phyloP scores from a whole-genome alignment of 495 filamentous ascomycete species.

The Penicillium odoratum region DNA sequence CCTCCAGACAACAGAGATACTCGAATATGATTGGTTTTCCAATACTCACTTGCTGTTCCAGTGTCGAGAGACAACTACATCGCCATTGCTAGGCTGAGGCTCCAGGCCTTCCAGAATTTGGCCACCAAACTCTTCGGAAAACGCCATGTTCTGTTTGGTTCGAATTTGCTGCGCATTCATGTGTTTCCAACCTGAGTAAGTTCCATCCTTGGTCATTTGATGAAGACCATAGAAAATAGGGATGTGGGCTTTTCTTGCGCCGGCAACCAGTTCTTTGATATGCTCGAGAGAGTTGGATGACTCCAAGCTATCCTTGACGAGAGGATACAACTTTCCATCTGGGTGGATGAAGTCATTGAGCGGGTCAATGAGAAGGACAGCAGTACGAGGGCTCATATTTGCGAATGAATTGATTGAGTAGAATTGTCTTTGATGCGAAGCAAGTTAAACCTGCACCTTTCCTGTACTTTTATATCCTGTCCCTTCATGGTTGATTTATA shows the following conservation, averaged over 20 bases:
- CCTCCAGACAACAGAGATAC: background rate
- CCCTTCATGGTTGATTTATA: background rate
- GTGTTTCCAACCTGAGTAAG: constrained; percentile 1
- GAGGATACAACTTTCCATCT: constrained; percentile 5
- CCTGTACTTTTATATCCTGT: background rate
- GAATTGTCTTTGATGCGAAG: too few relatives aligned
- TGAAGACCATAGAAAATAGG: constrained; percentile 7
- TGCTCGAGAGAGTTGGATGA: background rate
- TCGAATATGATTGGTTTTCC: background rate
- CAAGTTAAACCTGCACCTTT: too few relatives aligned
- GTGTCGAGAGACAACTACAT: constrained; percentile 14
- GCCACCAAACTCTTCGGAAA: background rate
- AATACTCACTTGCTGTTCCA: constrained; percentile 12
- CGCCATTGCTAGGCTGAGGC: constrained; percentile 9
- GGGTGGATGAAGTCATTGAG: constrained; percentile 14
- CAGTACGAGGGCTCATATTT: background rate
- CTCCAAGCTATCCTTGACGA: constrained; percentile 9
- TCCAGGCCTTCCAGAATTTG: constrained; percentile 2
- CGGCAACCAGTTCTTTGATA: background rate
- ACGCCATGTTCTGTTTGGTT: background rate
- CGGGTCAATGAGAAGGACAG: constrained; percentile 8
- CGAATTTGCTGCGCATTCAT: background rate
- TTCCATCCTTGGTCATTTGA: background rate
- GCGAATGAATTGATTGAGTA: constrained; percentile 1
- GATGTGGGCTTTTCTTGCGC: background rate